Percentiles rank a stretch among this genome's conserved stretches.
Evolutionary conservation across 2,329 filamentous ascomycete genomes (phyloP).

Genomic region (Nannizziopsis arthrosporioides): DNA sequence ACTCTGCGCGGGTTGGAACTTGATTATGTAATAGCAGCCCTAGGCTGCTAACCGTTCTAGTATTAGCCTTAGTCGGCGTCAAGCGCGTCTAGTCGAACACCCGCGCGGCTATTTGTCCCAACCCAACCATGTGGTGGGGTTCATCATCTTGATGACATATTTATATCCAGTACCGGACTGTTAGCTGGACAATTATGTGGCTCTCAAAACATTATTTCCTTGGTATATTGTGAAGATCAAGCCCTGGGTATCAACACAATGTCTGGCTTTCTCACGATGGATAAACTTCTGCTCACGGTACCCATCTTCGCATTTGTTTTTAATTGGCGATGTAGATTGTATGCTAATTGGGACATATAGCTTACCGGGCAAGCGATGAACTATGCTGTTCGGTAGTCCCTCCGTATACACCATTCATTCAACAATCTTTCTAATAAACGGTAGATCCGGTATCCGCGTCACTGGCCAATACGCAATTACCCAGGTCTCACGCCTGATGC

Average conservation of each 20-base stretch:
- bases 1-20: not conserved
- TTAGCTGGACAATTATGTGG: not conserved
- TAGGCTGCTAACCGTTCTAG: not conserved
- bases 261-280: slow-evolving; percentile 46
- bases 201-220: not conserved
- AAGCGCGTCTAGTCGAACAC: slow-evolving; percentile 1
- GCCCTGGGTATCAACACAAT: not conserved
- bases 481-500: slow-evolving; percentile 67
- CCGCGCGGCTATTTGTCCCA: not conserved
- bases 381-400: slow-evolving; percentile 61
- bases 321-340: not conserved
- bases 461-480: slow-evolving; percentile 76
- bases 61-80: not conserved
- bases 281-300: slow-evolving; percentile 53
- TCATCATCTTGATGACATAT: not conserved
- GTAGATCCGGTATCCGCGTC: slow-evolving; percentile 64
- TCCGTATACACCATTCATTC: not conserved
- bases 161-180: no score
- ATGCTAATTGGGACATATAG: slow-evolving; percentile 27
- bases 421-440: not conserved
- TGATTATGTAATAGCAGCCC: not conserved
- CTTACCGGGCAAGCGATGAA: slow-evolving; percentile 72
- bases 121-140: not conserved
- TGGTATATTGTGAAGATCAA: not conserved
- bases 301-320: slow-evolving; percentile 13